These are phyloP conservation scores for Aquilaria yunnanensis DNA, from an alignment of 345 rosid species.

Conservation along the genomic window DNA sequence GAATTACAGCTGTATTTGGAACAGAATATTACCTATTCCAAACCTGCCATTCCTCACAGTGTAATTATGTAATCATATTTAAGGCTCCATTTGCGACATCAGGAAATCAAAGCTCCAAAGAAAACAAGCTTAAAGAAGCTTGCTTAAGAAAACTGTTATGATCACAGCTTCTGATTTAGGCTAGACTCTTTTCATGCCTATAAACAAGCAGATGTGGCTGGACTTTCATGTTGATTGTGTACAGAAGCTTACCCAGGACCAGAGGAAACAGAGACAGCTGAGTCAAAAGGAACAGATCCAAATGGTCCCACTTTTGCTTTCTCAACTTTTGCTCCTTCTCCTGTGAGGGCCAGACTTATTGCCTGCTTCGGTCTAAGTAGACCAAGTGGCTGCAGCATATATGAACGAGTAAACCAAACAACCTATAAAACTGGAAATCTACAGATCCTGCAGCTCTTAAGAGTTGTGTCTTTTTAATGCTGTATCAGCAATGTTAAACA, in stretches of 20 bases:
- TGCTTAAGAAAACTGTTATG: too few relatives aligned
- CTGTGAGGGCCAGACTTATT: constrained; percentile 64
- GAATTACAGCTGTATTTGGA: too few relatives aligned
- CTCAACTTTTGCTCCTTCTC: constrained; percentile 42
- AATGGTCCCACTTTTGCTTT: constrained; percentile 96
- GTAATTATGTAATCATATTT: too few relatives aligned
- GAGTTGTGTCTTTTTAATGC: neutral
- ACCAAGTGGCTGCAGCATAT: constrained; percentile 52
- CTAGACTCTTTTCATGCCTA: too few relatives aligned
- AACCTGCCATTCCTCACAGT: too few relatives aligned
- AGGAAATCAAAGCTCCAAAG: too few relatives aligned
- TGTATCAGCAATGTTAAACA: too few relatives aligned
- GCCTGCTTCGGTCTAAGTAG: constrained; percentile 48
- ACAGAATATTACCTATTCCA: too few relatives aligned
- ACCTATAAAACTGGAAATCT: constrained; percentile 4
- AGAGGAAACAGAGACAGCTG: constrained; percentile 73
- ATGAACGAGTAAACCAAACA: constrained; percentile 8
- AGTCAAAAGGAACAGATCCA: constrained; percentile 72
- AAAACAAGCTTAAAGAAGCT: too few relatives aligned
- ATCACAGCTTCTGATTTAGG: too few relatives aligned
- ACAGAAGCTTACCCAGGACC: constrained; percentile 47
- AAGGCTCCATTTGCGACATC: too few relatives aligned
- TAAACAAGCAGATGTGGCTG: too few relatives aligned
- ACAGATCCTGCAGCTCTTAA: neutral
- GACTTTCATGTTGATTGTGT: neutral